Conservation (phyloP, 495 filamentous ascomycete species). For the Neurospora pannonica region DNA sequence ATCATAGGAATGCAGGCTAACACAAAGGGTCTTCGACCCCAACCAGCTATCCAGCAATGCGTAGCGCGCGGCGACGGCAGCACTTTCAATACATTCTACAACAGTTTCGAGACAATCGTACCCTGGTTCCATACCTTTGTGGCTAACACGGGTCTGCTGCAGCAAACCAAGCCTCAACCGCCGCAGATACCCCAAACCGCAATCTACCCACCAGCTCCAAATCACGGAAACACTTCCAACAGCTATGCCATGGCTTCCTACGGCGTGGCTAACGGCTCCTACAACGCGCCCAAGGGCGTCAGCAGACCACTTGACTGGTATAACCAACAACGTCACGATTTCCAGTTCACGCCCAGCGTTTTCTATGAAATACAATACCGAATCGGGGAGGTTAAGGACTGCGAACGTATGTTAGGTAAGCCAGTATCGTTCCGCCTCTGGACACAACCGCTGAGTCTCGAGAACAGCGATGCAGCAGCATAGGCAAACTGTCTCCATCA, state of each 20-base stretch:
- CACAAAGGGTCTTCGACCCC: neutral
- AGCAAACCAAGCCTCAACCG: neutral
- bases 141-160: neutral
- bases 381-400: slow-evolving; percentile 53
- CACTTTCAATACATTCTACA: slow-evolving; percentile 8
- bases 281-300: slow-evolving; percentile 2
- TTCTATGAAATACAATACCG: slow-evolving; percentile 58
- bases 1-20: neutral
- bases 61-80: slow-evolving; percentile 4
- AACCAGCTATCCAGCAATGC: slow-evolving; percentile 14
- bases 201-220: slow-evolving; percentile 1
- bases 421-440: neutral
- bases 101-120: slow-evolving; percentile 16
- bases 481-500: slow-evolving; percentile 43
- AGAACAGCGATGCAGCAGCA: slow-evolving; percentile 48
- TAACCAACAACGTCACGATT: neutral
- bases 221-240: neutral
- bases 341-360: slow-evolving; percentile 63
- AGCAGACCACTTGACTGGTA: neutral
- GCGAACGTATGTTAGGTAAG: slow-evolving; percentile 48
- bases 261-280: neutral
- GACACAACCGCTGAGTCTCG: slow-evolving; percentile 6
- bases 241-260: slow-evolving; percentile 10
- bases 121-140: slow-evolving; percentile 4
- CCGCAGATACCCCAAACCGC: slow-evolving; percentile 1